Conservation (phyloP, 176 grass and related monocot species). For the bread wheat (Triticum aestivum) region DNA sequence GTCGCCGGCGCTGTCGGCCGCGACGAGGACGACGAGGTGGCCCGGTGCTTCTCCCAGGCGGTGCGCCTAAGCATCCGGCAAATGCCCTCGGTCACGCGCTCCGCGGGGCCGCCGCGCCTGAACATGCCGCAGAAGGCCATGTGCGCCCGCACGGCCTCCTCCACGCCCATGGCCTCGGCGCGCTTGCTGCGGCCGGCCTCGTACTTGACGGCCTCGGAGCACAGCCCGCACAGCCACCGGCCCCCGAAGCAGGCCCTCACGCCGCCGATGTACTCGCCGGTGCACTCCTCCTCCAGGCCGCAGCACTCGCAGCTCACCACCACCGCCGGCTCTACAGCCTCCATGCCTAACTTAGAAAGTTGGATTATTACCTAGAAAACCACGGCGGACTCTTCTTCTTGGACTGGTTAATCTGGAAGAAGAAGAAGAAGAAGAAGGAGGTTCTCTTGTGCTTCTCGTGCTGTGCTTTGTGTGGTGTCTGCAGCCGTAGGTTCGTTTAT, state of each 20-base stretch:
- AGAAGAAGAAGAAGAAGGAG: too few relatives aligned
- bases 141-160: conserved; percentile 69
- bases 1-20: conserved; percentile 25
- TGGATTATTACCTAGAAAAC: too few relatives aligned
- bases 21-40: neutral
- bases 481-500: too few relatives aligned
- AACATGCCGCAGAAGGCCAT: conserved; percentile 73
- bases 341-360: too few relatives aligned
- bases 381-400: too few relatives aligned
- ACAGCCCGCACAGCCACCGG: conserved; percentile 80
- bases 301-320: too few relatives aligned
- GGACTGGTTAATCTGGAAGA: too few relatives aligned
- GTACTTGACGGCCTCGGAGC: conserved; percentile 75
- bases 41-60: conserved; percentile 33
- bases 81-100: conserved; percentile 46
- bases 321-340: too few relatives aligned
- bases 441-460: too few relatives aligned
- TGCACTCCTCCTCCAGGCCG: too few relatives aligned
- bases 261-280: too few relatives aligned
- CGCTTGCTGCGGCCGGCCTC: conserved; percentile 47
- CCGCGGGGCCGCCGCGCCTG: conserved; percentile 29
- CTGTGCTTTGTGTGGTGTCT: too few relatives aligned
- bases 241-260: conserved; percentile 58
- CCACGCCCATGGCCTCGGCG: conserved; percentile 18
- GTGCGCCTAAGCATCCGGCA: conserved; percentile 60